A percentile compares a stretch with the other conserved stretches of the same genome.
Conservation (phyloP, 2,329 filamentous ascomycete genomes). For the Aspergillus quadrilineatus region DNA sequence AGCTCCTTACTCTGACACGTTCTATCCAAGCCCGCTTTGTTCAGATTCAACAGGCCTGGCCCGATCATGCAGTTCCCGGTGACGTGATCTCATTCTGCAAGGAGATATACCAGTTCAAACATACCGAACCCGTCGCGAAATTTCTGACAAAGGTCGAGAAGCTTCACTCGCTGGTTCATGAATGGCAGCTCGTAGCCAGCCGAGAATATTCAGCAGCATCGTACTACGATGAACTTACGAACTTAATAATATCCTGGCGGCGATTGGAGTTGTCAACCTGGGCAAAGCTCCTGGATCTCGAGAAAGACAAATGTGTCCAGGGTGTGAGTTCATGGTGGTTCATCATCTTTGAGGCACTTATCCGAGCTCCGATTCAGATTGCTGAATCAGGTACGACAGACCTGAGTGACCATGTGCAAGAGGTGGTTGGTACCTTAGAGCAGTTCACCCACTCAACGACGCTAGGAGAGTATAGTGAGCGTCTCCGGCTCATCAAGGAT, state of each 20-base stretch:
- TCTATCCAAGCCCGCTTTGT: constrained; percentile 71
- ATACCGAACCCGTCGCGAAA: constrained; percentile 81
- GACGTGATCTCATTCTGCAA: constrained; percentile 77
- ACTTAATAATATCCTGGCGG: constrained; percentile 82
- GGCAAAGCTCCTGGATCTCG: constrained; percentile 83
- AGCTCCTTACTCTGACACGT: constrained; percentile 67
- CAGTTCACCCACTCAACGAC: constrained; percentile 76
- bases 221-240: constrained; percentile 75
- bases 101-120: constrained; percentile 70
- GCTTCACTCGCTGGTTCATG: constrained; percentile 78
- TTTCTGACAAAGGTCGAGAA: constrained; percentile 85
- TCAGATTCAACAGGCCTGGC: constrained; percentile 63
- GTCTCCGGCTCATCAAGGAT: constrained; percentile 66
- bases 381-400: constrained; percentile 59
- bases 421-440: constrained; percentile 73
- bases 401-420: constrained; percentile 63
- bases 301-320: constrained; percentile 70
- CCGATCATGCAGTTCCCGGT: constrained; percentile 73
- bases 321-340: constrained; percentile 95
- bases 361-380: constrained; percentile 71
- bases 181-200: constrained; percentile 95
- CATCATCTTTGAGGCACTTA: constrained; percentile 84
- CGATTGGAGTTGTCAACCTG: constrained; percentile 89
- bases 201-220: constrained; percentile 67
- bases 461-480: constrained; percentile 74